These are phyloP conservation scores for Hydrangea macrophylla DNA, from an alignment of 148 eudicot genomes.

Conservation along the genomic window DNA sequence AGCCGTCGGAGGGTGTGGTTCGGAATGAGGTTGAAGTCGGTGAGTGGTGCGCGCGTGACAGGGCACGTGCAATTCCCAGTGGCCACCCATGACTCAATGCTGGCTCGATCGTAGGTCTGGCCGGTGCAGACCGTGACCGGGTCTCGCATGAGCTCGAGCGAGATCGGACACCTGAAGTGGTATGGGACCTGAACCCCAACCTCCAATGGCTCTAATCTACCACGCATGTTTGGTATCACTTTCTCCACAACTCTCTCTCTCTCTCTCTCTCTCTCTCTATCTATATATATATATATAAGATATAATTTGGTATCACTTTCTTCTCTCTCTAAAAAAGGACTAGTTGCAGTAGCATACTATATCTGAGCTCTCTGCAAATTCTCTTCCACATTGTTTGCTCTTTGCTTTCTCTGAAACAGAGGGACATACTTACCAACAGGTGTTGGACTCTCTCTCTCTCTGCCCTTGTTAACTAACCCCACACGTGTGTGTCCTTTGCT, in stretches of 20 bases:
- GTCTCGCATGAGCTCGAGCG: constrained; percentile 83
- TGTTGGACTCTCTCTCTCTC: constrained; percentile 10
- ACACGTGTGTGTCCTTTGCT: constrained; percentile 55
- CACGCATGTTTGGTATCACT: too few species aligned
- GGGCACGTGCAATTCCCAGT: constrained; percentile 90
- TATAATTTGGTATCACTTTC: too few species aligned
- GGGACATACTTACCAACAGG: constrained; percentile 16
- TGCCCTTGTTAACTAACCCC: constrained; percentile 31
- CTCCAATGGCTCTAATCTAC: constrained; percentile 54
- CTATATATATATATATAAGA: constrained; percentile 9
- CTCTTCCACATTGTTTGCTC: constrained; percentile 6
- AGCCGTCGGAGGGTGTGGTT: constrained; percentile 86
- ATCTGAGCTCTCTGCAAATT: constrained; percentile 26
- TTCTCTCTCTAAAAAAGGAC: constrained; percentile 3
- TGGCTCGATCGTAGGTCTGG: constrained; percentile 85
- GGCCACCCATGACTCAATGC: constrained; percentile 87
- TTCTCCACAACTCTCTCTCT: constrained; percentile 1
- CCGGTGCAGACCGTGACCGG: constrained; percentile 87
- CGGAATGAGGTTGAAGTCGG: constrained; percentile 67
- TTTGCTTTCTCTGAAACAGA: constrained; percentile 20
- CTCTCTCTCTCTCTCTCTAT: constrained; percentile 16
- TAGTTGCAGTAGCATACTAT: not conserved
- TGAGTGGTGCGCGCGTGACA: constrained; percentile 62
- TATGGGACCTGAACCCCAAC: constrained; percentile 69
- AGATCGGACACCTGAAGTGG: constrained; percentile 82